Evolutionary conservation across 345 rosid species (phyloP), one percentile per base, ranked within the genome.

Genomic region (Geranium brycei): DNA sequence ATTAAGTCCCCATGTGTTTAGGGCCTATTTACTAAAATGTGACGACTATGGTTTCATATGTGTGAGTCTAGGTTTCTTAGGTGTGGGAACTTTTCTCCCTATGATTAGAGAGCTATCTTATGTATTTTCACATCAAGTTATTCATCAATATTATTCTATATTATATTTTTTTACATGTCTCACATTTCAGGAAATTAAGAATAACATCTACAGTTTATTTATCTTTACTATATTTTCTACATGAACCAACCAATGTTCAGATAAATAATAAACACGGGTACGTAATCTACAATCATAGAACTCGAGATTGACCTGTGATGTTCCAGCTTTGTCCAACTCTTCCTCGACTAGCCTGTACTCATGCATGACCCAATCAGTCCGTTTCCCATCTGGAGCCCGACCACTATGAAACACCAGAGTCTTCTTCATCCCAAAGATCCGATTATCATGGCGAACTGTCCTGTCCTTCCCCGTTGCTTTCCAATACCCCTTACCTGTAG

Each of bases 361-460:
- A n/a, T 91, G 87, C 84, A 88, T 85, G 23, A 87, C 78, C 97
- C 97, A 91, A 64, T 88, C 75, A 57, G 96, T 88, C 60, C 85
- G 73, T 57, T 64, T 65, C 64, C 88, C 91, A 19, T 80, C 73
- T 0, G 91, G 88, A 16, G 88, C 80, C 61, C 87, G 80, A 11
- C 96, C 95, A 12, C 58, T 64, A 68, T 91, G 78, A 67, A 77
- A 88, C 40, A 87, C 91, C 15, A 87, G 81, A 0, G 76, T 83
- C 77, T 87, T 91, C 65, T 83, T 78, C 85, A 77, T 78, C 65
- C 95, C 95, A 41, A 87, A 72, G 57, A 69, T 62, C 17, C 75
- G 64, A 0, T 28, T 12, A 2, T 68, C 83, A 56, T 85, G 65
- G 28, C 64, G 72, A n/a, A 91, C 71, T 32, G 67, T 71, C 35